These are phyloP conservation scores for Calonectria hongkongensis DNA, from an alignment of 2,329 filamentous ascomycete species.

Conservation along the genomic window DNA sequence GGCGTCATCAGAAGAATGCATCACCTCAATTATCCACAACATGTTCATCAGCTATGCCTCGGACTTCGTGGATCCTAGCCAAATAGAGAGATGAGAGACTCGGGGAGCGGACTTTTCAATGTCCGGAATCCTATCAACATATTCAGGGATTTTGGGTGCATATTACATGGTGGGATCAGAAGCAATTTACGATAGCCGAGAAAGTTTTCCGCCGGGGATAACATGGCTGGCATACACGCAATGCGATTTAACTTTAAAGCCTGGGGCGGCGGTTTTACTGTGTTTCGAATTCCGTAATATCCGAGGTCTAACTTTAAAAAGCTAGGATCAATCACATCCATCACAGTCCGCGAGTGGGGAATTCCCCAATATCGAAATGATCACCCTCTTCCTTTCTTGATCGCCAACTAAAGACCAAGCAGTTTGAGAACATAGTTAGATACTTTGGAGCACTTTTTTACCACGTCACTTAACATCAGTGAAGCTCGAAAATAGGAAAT, in stretches of 20 bases:
- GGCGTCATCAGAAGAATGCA: background rate
- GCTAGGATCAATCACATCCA: background rate
- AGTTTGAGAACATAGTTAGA: no score
- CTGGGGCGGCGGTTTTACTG: conserved; percentile 11
- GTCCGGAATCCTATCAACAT: background rate
- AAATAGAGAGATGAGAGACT: background rate
- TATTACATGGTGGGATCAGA: background rate
- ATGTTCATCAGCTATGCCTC: background rate
- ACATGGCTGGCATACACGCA: background rate
- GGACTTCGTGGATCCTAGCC: background rate
- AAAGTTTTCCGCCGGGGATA: conserved; percentile 10
- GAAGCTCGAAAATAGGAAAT: no score
- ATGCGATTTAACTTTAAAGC: conserved; percentile 2
- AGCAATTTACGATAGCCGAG: background rate
- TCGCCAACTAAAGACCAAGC: no score
- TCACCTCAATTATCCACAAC: background rate
- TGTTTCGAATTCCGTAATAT: background rate
- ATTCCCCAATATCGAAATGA: background rate
- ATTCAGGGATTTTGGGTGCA: no score
- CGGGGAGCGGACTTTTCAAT: no score
- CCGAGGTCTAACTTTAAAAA: background rate
- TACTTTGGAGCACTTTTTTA: no score
- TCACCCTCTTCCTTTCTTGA: background rate
- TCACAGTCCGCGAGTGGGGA: background rate
- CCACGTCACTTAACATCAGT: no score